Evolutionary conservation across 768 basidiomycete genomes (phyloP).

Genomic region (Lactarius sp.): DNA sequence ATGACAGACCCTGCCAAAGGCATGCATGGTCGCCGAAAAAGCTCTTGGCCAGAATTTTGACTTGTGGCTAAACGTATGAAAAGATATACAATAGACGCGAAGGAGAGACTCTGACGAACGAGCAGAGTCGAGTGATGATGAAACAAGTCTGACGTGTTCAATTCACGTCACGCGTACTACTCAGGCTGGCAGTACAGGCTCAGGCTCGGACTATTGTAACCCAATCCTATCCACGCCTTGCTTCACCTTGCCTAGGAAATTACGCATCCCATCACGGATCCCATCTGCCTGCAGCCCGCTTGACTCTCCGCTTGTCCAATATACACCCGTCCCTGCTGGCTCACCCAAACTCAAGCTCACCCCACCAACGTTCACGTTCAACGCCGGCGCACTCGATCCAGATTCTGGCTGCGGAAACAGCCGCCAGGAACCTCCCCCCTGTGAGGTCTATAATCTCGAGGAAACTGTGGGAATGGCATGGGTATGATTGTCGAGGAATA

Average conservation of each 20-base stretch:
- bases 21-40: slow-evolving; percentile 84
- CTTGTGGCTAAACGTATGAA: neutral
- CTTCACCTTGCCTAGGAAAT: slow-evolving; percentile 83
- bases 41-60: slow-evolving; percentile 63
- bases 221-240: slow-evolving; percentile 77
- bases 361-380: slow-evolving; percentile 88
- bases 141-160: too few relatives aligned
- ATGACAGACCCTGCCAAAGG: slow-evolving; percentile 89
- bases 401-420: slow-evolving; percentile 76
- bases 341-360: slow-evolving; percentile 93
- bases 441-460: too few relatives aligned
- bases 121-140: too few relatives aligned
- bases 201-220: too few relatives aligned
- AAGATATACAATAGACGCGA: neutral
- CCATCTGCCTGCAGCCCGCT: slow-evolving; percentile 77
- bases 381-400: slow-evolving; percentile 63
- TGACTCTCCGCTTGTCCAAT: slow-evolving; percentile 70
- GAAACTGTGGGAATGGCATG: too few relatives aligned
- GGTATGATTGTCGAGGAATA: too few relatives aligned
- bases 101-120: neutral
- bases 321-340: slow-evolving; percentile 73
- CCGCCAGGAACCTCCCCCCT: too few relatives aligned
- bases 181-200: too few relatives aligned
- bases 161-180: too few relatives aligned
- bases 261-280: slow-evolving; percentile 82